Percentiles rank a stretch among this genome's conserved stretches.
phyloP scores from a whole-genome alignment of 352 stramenopile genomes.

The Nothophytophthora sp. region DNA sequence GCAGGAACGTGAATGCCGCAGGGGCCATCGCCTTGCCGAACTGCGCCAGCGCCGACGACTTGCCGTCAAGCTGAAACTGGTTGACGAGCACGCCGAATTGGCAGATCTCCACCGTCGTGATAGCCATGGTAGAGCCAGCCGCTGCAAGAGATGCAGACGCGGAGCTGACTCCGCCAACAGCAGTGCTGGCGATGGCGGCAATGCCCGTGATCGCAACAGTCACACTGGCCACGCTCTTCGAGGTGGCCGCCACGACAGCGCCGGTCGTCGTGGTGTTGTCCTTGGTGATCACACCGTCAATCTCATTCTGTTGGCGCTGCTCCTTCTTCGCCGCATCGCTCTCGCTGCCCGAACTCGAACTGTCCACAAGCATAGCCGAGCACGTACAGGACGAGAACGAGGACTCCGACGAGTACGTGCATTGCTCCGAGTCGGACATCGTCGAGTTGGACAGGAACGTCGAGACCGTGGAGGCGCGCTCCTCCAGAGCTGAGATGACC shows the following conservation, averaged over 20 bases:
- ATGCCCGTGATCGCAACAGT: conserved; percentile 72
- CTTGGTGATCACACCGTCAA: conserved; percentile 59
- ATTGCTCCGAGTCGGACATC: conserved; percentile 60
- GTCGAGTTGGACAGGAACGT: conserved; percentile 63
- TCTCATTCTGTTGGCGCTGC: conserved; percentile 46
- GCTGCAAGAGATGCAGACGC: conserved; percentile 48
- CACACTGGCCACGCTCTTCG: conserved; percentile 68
- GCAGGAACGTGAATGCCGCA: conserved; percentile 74
- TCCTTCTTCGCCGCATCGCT: conserved; percentile 61
- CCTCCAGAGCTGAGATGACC: conserved; percentile 41
- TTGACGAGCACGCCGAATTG: conserved; percentile 82
- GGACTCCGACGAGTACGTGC: conserved; percentile 54
- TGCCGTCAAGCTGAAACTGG: conserved; percentile 70
- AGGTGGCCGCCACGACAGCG: conserved; percentile 61
- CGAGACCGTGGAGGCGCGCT: conserved; percentile 40
- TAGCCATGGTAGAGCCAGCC: conserved; percentile 60
- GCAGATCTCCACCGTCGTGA: conserved; percentile 79
- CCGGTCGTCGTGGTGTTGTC: conserved; percentile 60
- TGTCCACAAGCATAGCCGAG: conserved; percentile 56
- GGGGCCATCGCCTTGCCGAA: conserved; percentile 81
- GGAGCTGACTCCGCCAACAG: conserved; percentile 40
- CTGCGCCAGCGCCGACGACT: conserved; percentile 64
- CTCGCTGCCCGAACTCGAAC: conserved; percentile 28
- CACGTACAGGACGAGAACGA: conserved; percentile 75
- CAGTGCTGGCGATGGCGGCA: conserved; percentile 68